These are phyloP conservation scores for Pisolithus orientalis DNA, from an alignment of 768 basidiomycete species.

Conservation along the genomic window DNA sequence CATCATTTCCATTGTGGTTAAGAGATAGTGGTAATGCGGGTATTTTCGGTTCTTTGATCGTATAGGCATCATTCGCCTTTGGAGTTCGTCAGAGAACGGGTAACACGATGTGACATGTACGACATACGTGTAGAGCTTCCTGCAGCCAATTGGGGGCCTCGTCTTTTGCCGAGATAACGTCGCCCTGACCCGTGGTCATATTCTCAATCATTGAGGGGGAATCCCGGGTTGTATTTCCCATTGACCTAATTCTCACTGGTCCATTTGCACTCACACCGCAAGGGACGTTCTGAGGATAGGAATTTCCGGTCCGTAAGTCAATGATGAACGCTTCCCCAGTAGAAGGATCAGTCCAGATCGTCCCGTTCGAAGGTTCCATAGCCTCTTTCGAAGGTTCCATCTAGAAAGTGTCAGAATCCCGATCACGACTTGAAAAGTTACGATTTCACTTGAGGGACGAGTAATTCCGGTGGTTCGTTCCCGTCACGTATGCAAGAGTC, in stretches of 20 bases:
- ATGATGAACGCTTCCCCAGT: constrained; percentile 56
- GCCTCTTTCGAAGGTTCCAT: constrained; percentile 9
- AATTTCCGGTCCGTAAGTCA: constrained; percentile 67
- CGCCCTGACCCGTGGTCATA: not conserved
- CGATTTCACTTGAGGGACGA: constrained; percentile 17
- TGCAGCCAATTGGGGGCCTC: constrained; percentile 58
- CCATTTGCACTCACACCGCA: constrained; percentile 4
- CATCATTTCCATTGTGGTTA: constrained; percentile 10
- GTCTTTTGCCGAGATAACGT: constrained; percentile 8
- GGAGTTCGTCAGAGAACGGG: constrained; percentile 6
- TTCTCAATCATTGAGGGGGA: constrained; percentile 3
- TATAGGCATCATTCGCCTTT: constrained; percentile 55
- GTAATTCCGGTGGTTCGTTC: constrained; percentile 4
- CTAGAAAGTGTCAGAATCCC: constrained; percentile 5
- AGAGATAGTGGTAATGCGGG: constrained; percentile 23
- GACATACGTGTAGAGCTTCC: constrained; percentile 49
- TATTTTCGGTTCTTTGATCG: constrained; percentile 41
- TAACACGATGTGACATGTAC: constrained; percentile 6
- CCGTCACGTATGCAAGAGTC: constrained; percentile 3
- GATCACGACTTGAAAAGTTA: constrained; percentile 4
- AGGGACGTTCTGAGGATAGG: constrained; percentile 32
- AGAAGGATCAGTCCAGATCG: constrained; percentile 55
- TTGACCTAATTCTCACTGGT: constrained; percentile 5
- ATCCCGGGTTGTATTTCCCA: constrained; percentile 13
- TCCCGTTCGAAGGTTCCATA: constrained; percentile 9